A percentile compares a stretch with the other conserved stretches of the same genome.
Conservation (phyloP, 768 basidiomycete species). For the Mycena filopes region DNA sequence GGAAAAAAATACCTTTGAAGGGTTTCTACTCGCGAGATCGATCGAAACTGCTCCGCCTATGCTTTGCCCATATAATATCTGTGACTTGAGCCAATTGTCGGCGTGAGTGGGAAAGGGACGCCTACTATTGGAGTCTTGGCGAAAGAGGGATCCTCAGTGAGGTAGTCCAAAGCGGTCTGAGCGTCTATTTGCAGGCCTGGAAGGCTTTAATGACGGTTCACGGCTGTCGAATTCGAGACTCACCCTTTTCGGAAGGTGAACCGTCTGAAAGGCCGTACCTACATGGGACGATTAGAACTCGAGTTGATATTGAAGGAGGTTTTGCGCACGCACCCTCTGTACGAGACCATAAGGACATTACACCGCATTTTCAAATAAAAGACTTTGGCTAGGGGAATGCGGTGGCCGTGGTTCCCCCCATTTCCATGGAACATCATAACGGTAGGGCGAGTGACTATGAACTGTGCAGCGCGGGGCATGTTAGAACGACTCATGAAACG, state of each 20-base stretch:
- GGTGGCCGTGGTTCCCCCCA: conserved; percentile 88
- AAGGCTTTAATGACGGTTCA: conserved; percentile 2
- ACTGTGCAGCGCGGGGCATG: conserved; percentile 45
- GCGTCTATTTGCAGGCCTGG: conserved; percentile 88
- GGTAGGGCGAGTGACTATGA: conserved; percentile 73
- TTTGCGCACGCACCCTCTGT: conserved; percentile 78
- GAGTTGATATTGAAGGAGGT: neutral
- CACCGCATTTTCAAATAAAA: conserved; percentile 88
- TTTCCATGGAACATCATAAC: conserved; percentile 96
- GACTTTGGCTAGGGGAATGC: conserved; percentile 86
- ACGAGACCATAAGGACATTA: conserved; percentile 95
- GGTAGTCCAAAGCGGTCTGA: conserved; percentile 82
- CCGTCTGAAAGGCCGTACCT: conserved; percentile 94
- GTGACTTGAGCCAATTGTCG: neutral
- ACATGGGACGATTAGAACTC: conserved; percentile 4
- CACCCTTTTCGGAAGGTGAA: conserved; percentile 85
- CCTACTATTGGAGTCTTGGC: conserved; percentile 75
- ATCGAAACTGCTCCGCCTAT: conserved; percentile 95
- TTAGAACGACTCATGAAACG: neutral
- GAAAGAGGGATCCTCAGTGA: conserved; percentile 71
- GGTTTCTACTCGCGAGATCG: conserved; percentile 84
- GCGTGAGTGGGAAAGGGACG: conserved; percentile 8
- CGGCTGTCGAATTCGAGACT: conserved; percentile 22
- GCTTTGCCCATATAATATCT: conserved; percentile 86
- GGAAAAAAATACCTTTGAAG: conserved; percentile 59